Percentiles rank a stretch among this genome's conserved stretches.
Evolutionary conservation across 2,329 filamentous ascomycete genomes (phyloP).

Genomic region (Nothophaeocryptopus gaeumannii): DNA sequence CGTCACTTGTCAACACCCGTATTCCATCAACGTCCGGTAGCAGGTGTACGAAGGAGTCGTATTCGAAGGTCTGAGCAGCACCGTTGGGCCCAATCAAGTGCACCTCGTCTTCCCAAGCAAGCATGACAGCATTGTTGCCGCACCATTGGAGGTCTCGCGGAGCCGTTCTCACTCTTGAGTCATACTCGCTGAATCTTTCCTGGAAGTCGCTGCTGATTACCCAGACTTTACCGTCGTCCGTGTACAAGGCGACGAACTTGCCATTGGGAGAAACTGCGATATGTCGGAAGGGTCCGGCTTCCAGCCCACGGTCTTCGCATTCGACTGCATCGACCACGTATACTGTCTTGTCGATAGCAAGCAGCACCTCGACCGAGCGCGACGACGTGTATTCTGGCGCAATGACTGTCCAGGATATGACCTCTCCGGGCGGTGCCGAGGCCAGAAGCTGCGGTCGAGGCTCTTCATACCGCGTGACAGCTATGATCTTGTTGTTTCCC

Average conservation of each 20-base stretch:
- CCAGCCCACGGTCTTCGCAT: conserved; percentile 83
- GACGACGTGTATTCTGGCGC: conserved; percentile 86
- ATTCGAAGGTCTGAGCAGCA: conserved; percentile 66
- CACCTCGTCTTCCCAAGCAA: conserved; percentile 97
- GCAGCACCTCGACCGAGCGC: conserved; percentile 84
- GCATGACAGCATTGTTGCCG: conserved; percentile 85
- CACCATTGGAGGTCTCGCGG: conserved; percentile 94
- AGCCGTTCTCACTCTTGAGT: conserved; percentile 78
- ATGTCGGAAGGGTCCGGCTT: conserved; percentile 89
- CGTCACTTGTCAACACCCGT: conserved; percentile 82
- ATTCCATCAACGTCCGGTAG: conserved; percentile 88
- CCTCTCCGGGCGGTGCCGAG: conserved; percentile 68
- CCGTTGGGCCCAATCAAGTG: conserved; percentile 87
- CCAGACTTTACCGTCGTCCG: conserved; percentile 78
- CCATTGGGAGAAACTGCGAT: conserved; percentile 89
- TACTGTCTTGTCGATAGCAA: conserved; percentile 81
- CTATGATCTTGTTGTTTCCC: conserved; percentile 79
- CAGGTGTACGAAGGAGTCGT: conserved; percentile 86
- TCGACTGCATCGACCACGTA: conserved; percentile 85
- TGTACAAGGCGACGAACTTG: conserved; percentile 83
- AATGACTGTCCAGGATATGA: conserved; percentile 86
- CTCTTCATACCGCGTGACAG: conserved; percentile 86
- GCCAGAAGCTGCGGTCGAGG: conserved; percentile 83
- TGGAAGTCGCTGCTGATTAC: conserved; percentile 96
- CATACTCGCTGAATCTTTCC: conserved; percentile 84